Evolutionary conservation across 768 basidiomycete species (phyloP), one percentile per base, ranked within the genome.

Genomic region (Mycena pura): DNA sequence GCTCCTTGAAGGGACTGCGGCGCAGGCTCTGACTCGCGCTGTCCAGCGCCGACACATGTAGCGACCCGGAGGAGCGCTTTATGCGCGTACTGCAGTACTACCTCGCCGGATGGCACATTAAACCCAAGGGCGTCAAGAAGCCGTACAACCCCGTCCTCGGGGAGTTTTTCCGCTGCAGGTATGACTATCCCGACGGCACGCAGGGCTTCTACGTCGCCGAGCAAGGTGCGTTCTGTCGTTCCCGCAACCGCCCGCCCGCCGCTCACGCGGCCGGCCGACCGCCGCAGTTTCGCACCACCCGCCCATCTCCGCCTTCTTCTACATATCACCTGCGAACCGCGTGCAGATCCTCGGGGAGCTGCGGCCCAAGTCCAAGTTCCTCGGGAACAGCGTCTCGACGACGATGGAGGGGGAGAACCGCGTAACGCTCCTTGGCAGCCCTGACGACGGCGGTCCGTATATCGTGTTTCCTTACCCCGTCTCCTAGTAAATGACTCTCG

Each of bases 91-190:
- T 98, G 31, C 90, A 92, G 63, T 97, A 96, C 74, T 99, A 98
- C 73, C 88, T 99, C 45, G 90, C 93, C n/a, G 97, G 97, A 22
- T 99, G 97, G 97, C 97, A 99, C 77, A 96, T 98, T 79, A 98
- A 98, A 77, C 96, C 97, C 66, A 96, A 92, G 78, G 97, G 95
- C 52, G 97, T 99, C 62, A 99, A 99, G 90, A 99, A 99, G 78
- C 96, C 96, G 87, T 99, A 99, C 76, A 99, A 99, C 75, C 96
- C 97, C 39, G 85, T 97, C 17, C 87, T 99, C 10, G 97, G 97
- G 51, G 97, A 99, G 74, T 96, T 98, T 80, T 99, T 98, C 83
- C 87, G 97, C 50, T 99, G 96, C 75, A 82, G 90, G 60, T 99
- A 98, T 73, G 87, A 93, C 74, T 99, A 99, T 74, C 77, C 87